Evolutionary conservation across 2,329 filamentous ascomycete species (phyloP).

Genomic region (Fusarium sp.): DNA sequence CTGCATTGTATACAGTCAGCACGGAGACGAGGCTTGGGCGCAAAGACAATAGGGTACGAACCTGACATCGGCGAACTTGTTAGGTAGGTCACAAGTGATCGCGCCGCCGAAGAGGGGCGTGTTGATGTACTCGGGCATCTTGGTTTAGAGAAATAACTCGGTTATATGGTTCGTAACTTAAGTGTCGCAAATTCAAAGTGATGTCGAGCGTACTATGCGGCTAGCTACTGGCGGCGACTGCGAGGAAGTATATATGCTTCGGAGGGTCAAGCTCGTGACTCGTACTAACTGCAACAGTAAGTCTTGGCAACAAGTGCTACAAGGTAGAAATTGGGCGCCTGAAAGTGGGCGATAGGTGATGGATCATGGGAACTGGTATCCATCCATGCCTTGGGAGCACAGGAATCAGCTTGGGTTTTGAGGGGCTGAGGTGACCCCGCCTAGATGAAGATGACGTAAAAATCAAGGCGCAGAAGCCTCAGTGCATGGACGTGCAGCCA

Average conservation of each 20-base stretch:
- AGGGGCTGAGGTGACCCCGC: conserved; percentile 41
- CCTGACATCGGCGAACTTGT: conserved; percentile 80
- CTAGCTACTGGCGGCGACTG: conserved; percentile 1
- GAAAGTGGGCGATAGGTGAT: conserved; percentile 35
- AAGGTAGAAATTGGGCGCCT: conserved; percentile 33
- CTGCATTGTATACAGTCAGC: conserved; percentile 57
- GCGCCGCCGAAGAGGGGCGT: conserved; percentile 80
- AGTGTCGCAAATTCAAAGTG: conserved; percentile 11
- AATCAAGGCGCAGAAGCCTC: conserved; percentile 23
- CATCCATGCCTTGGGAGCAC: conserved; percentile 15
- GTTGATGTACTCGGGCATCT: conserved; percentile 67
- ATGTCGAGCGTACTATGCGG: conserved; percentile 8
- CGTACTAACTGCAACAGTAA: conserved; percentile 14
- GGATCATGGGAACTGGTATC: conserved; percentile 33
- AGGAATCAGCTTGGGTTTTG: conserved; percentile 27
- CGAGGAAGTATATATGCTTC: conserved; percentile 10
- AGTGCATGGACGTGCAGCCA: conserved; percentile 2
- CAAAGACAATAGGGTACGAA: conserved; percentile 50
- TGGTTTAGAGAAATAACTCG: conserved; percentile 17
- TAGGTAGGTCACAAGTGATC: conserved; percentile 75
- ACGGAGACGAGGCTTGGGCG: conserved; percentile 12
- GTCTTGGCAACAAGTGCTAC: conserved; percentile 26
- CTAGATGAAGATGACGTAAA: conserved; percentile 37
- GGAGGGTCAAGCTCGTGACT: conserved; percentile 11
- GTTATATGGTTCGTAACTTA: background rate